Percentiles rank a stretch among this genome's conserved stretches.
These are phyloP conservation scores for Zychaea mexicana DNA, from an alignment of 371 early-diverging fungal species.

Conservation along the genomic window DNA sequence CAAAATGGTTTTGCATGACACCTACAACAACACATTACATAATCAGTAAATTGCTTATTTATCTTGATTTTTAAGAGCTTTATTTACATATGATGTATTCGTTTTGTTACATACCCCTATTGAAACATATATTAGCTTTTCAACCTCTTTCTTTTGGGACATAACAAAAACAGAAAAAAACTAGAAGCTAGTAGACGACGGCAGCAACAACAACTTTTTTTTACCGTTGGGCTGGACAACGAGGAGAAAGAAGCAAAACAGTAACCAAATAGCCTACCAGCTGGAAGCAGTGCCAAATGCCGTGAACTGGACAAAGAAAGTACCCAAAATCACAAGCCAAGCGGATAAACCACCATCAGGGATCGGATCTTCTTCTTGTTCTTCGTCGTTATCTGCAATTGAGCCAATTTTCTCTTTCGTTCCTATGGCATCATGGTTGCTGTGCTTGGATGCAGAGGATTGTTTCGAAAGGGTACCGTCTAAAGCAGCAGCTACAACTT, in stretches of 20 bases:
- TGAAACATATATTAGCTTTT: too few relatives aligned
- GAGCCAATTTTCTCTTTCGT: too few relatives aligned
- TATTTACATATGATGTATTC: too few relatives aligned
- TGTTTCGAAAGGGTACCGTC: too few relatives aligned
- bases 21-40: constrained; percentile 2
- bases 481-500: too few relatives aligned
- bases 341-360: not conserved
- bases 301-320: constrained; percentile 56
- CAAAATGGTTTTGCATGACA: constrained; percentile 20
- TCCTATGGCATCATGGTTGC: too few relatives aligned
- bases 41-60: not conserved
- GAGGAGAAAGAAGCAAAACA: not conserved
- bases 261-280: constrained; percentile 24
- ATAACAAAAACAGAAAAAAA: not conserved
- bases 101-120: not conserved
- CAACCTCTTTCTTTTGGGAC: too few relatives aligned
- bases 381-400: too few relatives aligned
- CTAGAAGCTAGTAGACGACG: too few relatives aligned
- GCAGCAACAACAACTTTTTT: not conserved
- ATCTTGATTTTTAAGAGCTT: not conserved
- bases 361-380: too few relatives aligned
- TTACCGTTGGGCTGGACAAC: not conserved
- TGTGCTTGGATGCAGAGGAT: too few relatives aligned
- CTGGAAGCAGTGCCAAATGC: constrained; percentile 50
- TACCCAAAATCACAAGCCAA: constrained; percentile 60